Evolutionary conservation across 331 rosid species (phyloP), one percentile per base, ranked within the genome.

Genomic region (Erythrophleum ivorense): DNA sequence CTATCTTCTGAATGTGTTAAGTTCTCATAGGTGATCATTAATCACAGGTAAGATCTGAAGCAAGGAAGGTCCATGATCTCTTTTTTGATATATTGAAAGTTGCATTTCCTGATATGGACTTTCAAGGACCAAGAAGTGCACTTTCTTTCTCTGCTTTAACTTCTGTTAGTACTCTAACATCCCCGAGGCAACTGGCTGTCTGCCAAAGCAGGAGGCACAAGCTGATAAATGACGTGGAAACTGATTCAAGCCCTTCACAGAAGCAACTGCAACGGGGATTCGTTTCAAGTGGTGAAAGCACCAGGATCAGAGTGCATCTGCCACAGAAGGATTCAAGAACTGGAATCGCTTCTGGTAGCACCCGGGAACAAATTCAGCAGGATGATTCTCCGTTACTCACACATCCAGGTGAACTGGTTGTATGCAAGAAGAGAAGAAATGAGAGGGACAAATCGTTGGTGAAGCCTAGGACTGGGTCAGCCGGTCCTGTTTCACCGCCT

Each of bases 331-430:
- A 96, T 73, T 77, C 95, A 58, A 94, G 92, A 75, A 78, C 88
- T 8, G 94, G 92, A 68, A 88, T 84, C 55, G 94, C 83, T 10
- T 88, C 88, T 14, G 89, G 90, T 43, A 86, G 81, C 76, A 63
- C 85, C 63, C 86, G 91, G 65, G 97, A 91, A 82, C 97, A 89
- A 73, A 78, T 43, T 85, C 97, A 78, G 71, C 92, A 74, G 76
- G 97, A 88, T 43, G 95, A 90, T 81, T 82, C 93, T 75, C 88
- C 90, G 1, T 60, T 84, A 73, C 95, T 81, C 36, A 88, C 99
- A 69, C 99, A 96, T 92, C 99, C 99, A 3, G 98, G 99, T 16
- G 97, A 96, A 78, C 93, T 96, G 67, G 99, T 96, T 71, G 93
- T 96, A 60, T 96, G 99, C 90, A 96, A 94, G 91, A 96, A 94